A percentile compares a stretch with the other conserved stretches of the same genome.
These are phyloP conservation scores for Metschnikowia hibisci DNA, from an alignment of 805 yeast genomes.

Conservation along the genomic window DNA sequence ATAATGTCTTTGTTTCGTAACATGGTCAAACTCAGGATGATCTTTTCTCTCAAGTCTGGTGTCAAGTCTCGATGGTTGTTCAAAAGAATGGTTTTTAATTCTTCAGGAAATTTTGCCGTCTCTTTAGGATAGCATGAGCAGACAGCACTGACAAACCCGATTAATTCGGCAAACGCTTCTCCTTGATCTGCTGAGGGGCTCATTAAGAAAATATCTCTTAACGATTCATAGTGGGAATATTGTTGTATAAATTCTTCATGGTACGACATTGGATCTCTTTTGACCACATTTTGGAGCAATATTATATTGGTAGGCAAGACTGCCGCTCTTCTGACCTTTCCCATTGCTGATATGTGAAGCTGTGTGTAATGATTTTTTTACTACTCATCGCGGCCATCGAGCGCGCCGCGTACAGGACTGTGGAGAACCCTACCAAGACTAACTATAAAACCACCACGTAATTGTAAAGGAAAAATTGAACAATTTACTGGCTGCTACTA, in stretches of 20 bases:
- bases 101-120: conserved; percentile 80
- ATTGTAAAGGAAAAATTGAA: too few species aligned
- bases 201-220: conserved; percentile 78
- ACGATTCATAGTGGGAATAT: conserved; percentile 85
- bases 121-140: conserved; percentile 87
- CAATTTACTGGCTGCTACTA: too few species aligned
- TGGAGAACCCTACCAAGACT: background rate
- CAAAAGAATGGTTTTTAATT: conserved; percentile 61
- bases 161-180: conserved; percentile 67
- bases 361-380: conserved; percentile 4
- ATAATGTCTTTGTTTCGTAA: conserved; percentile 80
- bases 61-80: conserved; percentile 78
- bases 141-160: conserved; percentile 90
- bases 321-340: conserved; percentile 85
- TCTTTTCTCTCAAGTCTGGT: conserved; percentile 86
- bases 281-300: conserved; percentile 83
- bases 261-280: conserved; percentile 92
- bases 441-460: background rate
- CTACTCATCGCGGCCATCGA: conserved; percentile 15
- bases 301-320: conserved; percentile 90
- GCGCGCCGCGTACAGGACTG: conserved; percentile 4
- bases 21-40: conserved; percentile 85
- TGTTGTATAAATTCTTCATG: conserved; percentile 92
- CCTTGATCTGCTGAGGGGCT: conserved; percentile 49
- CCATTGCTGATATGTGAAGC: conserved; percentile 49